phyloP scores from a whole-genome alignment of 495 filamentous ascomycete genomes.

The Podospora comata region DNA sequence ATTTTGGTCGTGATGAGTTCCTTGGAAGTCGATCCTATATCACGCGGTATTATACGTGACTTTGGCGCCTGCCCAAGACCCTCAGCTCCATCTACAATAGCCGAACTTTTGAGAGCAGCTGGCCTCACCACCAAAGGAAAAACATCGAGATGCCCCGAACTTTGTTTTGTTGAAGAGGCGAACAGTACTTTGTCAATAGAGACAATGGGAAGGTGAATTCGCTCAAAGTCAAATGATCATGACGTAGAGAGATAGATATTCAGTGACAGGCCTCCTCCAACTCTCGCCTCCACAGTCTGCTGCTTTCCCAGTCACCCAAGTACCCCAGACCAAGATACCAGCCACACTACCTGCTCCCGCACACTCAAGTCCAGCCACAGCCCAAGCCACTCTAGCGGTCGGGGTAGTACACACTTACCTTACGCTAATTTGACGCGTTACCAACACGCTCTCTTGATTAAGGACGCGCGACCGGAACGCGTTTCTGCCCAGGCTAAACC shows the following conservation, averaged over 20 bases:
- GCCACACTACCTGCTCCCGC: not conserved
- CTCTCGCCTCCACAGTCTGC: not conserved
- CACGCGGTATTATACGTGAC: not conserved
- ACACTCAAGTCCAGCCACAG: not conserved
- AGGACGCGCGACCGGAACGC: constrained; percentile 1
- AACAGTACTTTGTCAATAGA: not conserved
- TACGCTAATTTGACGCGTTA: not conserved
- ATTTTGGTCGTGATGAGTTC: not conserved
- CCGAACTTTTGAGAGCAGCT: not conserved
- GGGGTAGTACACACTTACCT: not conserved
- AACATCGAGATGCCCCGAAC: not conserved
- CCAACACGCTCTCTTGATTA: constrained; percentile 9
- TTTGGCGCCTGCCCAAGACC: not conserved
- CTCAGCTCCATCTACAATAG: too few species aligned
- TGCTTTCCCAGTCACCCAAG: not conserved
- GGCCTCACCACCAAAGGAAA: not conserved
- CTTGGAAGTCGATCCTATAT: not conserved
- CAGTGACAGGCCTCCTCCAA: not conserved
- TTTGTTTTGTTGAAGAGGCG: not conserved
- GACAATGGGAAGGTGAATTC: not conserved
- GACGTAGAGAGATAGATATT: not conserved
- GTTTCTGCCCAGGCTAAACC: not conserved
- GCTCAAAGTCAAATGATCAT: not conserved
- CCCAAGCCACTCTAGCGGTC: constrained; percentile 1
- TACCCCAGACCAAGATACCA: constrained; percentile 1